These are phyloP conservation scores for Suillus fuscotomentosus DNA, from an alignment of 768 basidiomycete genomes.

Conservation along the genomic window DNA sequence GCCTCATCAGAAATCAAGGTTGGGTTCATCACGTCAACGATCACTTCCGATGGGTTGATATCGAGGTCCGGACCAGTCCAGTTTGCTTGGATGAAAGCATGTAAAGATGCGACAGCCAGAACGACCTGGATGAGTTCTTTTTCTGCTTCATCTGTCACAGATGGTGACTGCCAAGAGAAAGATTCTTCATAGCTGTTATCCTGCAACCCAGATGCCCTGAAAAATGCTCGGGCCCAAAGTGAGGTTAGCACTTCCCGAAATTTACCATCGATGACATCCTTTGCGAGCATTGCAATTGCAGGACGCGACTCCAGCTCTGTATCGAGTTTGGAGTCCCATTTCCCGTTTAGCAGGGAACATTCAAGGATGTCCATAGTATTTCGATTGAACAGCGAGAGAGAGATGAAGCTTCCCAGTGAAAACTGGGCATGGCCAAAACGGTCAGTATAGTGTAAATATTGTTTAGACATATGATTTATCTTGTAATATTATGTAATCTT, in stretches of 20 bases:
- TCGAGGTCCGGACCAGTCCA: conserved; percentile 94
- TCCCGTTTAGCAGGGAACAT: conserved; percentile 55
- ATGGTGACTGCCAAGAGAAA: conserved; percentile 29
- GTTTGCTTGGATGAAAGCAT: conserved; percentile 90
- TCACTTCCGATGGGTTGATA: conserved; percentile 43
- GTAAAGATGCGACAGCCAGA: conserved; percentile 76
- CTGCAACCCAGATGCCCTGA: conserved; percentile 34
- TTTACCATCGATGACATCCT: conserved; percentile 56
- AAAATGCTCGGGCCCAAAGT: conserved; percentile 39
- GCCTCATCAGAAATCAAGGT: conserved; percentile 39
- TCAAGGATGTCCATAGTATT: conserved; percentile 39
- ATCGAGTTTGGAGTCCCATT: conserved; percentile 33
- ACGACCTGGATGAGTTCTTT: conserved; percentile 58
- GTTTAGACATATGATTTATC: too few species aligned
- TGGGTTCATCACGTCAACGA: conserved; percentile 34
- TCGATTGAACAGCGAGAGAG: background rate
- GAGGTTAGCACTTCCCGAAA: conserved; percentile 55
- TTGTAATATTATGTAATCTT: too few species aligned
- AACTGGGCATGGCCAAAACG: too few species aligned
- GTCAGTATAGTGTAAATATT: too few species aligned
- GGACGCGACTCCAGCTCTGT: conserved; percentile 22
- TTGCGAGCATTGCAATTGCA: conserved; percentile 39
- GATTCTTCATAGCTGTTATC: conserved; percentile 39
- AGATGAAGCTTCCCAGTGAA: too few species aligned
- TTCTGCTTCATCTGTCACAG: conserved; percentile 35